These are phyloP conservation scores for Chlorella sp. DNA, from an alignment of 139 green algal genomes.

Conservation along the genomic window DNA sequence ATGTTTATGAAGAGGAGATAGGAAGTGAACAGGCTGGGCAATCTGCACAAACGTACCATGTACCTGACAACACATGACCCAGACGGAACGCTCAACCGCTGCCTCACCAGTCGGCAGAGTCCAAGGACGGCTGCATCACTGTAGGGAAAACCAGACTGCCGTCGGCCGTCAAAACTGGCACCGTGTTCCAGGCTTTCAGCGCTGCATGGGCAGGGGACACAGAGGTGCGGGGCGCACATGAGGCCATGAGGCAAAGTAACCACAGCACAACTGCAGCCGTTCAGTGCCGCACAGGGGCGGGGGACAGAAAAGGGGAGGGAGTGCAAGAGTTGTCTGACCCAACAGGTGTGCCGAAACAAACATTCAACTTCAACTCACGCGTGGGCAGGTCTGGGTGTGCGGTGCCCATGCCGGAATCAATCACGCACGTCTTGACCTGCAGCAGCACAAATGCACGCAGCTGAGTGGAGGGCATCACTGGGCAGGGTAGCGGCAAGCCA, in stretches of 20 bases:
- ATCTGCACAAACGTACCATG: background rate
- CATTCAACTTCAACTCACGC: background rate
- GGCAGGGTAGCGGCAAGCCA: no score
- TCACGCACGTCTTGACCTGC: slow-evolving; percentile 65
- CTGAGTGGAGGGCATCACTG: no score
- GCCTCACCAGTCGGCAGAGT: slow-evolving; percentile 9
- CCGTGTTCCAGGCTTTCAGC: slow-evolving; percentile 9
- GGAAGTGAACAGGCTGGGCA: background rate
- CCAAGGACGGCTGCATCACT: background rate
- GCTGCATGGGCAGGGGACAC: no score
- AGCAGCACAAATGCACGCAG: background rate
- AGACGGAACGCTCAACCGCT: no score
- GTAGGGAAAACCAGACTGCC: background rate
- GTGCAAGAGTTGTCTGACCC: background rate
- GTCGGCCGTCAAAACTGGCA: background rate
- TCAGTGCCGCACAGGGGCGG: background rate
- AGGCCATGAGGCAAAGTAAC: no score
- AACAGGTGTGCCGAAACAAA: background rate
- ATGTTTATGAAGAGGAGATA: no score
- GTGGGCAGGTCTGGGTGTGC: slow-evolving; percentile 64
- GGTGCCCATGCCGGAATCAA: slow-evolving; percentile 68
- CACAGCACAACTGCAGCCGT: no score
- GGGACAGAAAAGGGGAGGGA: background rate
- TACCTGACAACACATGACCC: background rate
- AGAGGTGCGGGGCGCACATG: no score